Percentiles rank a stretch among this genome's conserved stretches.
Evolutionary conservation across 495 filamentous ascomycete genomes (phyloP).

Genomic region (Margaritispora aquatica): DNA sequence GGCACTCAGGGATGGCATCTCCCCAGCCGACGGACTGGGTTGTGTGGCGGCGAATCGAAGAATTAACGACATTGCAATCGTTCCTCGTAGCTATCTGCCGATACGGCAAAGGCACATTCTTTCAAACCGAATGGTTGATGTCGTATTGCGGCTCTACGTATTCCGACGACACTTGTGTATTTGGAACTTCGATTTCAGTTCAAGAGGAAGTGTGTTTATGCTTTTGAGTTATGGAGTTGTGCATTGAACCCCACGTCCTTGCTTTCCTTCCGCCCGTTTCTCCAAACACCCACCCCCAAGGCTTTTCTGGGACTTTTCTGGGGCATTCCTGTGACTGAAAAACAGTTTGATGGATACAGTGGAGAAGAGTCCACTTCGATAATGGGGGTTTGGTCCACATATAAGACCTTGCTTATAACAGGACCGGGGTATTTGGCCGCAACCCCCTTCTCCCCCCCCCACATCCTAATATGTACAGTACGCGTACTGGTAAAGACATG

Average conservation of each 20-base stretch:
- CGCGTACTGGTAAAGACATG: no score
- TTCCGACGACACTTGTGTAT: no score
- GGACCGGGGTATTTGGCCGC: neutral
- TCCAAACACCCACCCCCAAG: no score
- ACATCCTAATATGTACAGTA: no score
- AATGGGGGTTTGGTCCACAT: neutral
- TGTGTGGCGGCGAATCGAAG: neutral
- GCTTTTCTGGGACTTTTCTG: no score
- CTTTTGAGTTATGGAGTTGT: no score
- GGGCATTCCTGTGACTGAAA: no score
- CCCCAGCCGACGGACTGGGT: neutral
- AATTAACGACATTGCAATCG: neutral
- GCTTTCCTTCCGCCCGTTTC: no score
- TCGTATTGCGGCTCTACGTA: neutral
- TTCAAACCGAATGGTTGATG: neutral
- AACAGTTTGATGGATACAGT: neutral
- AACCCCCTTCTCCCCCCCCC: neutral
- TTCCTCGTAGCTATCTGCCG: no score
- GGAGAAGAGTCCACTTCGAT: neutral
- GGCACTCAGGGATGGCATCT: neutral
- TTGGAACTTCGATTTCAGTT: neutral
- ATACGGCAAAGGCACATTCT: neutral
- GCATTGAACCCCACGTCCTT: no score
- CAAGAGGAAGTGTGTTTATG: neutral
- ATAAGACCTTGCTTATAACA: neutral